A percentile compares a stretch with the other conserved stretches of the same genome.
These are phyloP conservation scores for Pseudomonodictys pantanalensis DNA, from an alignment of 495 filamentous ascomycete genomes.

Conservation along the genomic window DNA sequence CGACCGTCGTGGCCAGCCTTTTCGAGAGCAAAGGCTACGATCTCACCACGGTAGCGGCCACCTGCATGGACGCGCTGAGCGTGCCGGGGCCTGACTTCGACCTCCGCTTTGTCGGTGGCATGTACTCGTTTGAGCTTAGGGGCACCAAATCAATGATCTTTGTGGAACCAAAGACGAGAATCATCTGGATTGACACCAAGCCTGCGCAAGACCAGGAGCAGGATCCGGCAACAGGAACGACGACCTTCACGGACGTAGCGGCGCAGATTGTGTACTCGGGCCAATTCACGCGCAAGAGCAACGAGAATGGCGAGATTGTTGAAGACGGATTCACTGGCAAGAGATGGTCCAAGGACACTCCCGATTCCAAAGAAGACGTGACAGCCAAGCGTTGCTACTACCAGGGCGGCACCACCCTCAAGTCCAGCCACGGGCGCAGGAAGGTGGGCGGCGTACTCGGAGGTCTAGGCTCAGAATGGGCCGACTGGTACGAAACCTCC, in stretches of 20 bases:
- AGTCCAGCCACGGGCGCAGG: background rate
- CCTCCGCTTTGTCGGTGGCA: background rate
- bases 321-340: background rate
- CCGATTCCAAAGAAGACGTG: background rate
- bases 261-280: background rate
- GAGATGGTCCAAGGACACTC: background rate
- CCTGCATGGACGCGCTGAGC: background rate
- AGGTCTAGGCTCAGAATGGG: background rate
- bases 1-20: background rate
- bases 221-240: background rate
- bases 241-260: background rate
- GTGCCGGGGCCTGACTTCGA: background rate
- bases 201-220: background rate
- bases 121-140: background rate
- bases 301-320: background rate
- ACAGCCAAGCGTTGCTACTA: background rate
- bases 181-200: background rate
- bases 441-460: background rate
- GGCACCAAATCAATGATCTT: background rate
- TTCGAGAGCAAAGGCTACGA: background rate
- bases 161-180: background rate
- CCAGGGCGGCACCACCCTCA: background rate
- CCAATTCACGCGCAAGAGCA: background rate
- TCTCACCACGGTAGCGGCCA: background rate
- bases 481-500: background rate